These are phyloP conservation scores for Camelina laxa DNA, from an alignment of 345 rosid species.

Conservation along the genomic window DNA sequence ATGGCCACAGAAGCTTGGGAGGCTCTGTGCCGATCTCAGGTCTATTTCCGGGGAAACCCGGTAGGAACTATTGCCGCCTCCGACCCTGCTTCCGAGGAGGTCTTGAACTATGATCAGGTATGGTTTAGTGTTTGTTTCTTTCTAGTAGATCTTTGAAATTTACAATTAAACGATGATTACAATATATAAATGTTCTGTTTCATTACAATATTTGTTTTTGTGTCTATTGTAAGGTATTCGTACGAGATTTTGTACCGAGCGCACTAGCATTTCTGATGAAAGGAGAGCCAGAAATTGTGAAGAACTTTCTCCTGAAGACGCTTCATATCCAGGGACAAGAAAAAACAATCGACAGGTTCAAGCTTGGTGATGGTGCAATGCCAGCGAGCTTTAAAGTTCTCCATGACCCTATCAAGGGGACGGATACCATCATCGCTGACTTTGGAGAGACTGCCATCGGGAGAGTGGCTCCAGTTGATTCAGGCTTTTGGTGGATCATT, in stretches of 20 bases:
- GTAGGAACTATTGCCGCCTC: constrained; percentile 85
- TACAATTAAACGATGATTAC: too few relatives aligned
- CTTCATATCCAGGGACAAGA: constrained; percentile 76
- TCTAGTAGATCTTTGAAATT: neutral
- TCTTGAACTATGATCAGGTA: constrained; percentile 95
- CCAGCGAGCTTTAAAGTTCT: constrained; percentile 88
- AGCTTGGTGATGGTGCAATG: constrained; percentile 85
- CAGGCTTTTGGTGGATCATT: constrained; percentile 94
- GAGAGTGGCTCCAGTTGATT: constrained; percentile 86
- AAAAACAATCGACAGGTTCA: constrained; percentile 68
- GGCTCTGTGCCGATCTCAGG: constrained; percentile 67
- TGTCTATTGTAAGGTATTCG: constrained; percentile 58
- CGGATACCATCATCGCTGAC: constrained; percentile 71
- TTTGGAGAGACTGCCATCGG: constrained; percentile 89
- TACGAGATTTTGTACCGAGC: constrained; percentile 86
- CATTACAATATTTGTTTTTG: neutral
- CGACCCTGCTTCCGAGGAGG: constrained; percentile 93
- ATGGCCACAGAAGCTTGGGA: constrained; percentile 96
- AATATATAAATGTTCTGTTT: neutral
- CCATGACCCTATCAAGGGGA: constrained; percentile 65
- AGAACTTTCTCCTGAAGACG: constrained; percentile 73
- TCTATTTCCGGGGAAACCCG: constrained; percentile 71
- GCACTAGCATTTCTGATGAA: constrained; percentile 82
- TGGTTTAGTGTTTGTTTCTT: constrained; percentile 1
- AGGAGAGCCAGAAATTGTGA: constrained; percentile 76